phyloP scores from a whole-genome alignment of 1,139 yeast genomes.

The Yamadazyma songkhlaensis region DNA sequence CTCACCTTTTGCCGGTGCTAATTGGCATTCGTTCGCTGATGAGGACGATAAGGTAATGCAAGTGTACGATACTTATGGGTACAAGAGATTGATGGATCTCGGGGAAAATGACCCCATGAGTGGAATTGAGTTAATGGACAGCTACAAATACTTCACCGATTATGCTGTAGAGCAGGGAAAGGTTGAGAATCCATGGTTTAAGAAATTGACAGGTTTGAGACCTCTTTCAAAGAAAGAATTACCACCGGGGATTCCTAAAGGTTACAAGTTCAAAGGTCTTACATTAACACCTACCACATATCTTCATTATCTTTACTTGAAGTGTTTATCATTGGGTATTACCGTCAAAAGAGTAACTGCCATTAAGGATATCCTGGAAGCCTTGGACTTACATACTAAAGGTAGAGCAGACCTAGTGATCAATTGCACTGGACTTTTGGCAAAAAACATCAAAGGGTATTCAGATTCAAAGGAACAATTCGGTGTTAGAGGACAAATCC shows the following conservation, averaged over 20 bases:
- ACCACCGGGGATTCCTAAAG: conserved; percentile 31
- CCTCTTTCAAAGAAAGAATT: conserved; percentile 26
- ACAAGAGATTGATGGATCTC: conserved; percentile 35
- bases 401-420: conserved; percentile 36
- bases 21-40: conserved; percentile 46
- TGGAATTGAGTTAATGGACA: conserved; percentile 40
- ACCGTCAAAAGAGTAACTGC: conserved; percentile 26
- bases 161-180: conserved; percentile 11
- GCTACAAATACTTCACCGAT: conserved; percentile 28
- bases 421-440: conserved; percentile 45
- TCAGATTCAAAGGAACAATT: conserved; percentile 25
- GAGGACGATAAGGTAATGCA: conserved; percentile 30
- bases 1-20: conserved; percentile 45
- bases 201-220: conserved; percentile 33
- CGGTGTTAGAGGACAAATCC: conserved; percentile 38
- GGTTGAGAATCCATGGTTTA: conserved; percentile 42
- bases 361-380: conserved; percentile 25
- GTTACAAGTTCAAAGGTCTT: conserved; percentile 44
- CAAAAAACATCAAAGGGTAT: conserved; percentile 29
- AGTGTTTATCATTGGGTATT: conserved; percentile 39
- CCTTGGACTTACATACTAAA: conserved; percentile 22
- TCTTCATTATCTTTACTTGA: conserved; percentile 41
- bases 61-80: conserved; percentile 38
- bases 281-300: conserved; percentile 51
- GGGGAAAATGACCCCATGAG: conserved; percentile 41